Evolutionary conservation across 1,284 basidiomycete species (phyloP).

Genomic region (Cryptococcus deneoformans): DNA sequence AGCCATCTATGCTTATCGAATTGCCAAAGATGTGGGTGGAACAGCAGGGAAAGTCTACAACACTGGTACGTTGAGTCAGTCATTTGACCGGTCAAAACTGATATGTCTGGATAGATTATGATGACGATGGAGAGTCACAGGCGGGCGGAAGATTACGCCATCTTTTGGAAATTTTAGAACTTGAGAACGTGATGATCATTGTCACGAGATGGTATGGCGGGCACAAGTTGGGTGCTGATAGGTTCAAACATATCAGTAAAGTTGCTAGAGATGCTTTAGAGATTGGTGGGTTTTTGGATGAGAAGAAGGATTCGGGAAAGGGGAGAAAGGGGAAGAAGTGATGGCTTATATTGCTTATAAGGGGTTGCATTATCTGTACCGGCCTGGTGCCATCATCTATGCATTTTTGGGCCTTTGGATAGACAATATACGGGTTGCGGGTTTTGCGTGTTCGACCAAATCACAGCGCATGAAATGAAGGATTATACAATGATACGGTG

Average conservation of each 20-base stretch:
- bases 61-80: conserved; percentile 30
- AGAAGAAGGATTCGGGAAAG: conserved; percentile 16
- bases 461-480: background rate
- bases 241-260: conserved; percentile 91
- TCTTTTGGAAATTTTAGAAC: conserved; percentile 74
- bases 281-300: conserved; percentile 55
- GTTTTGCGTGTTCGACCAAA: too few species aligned
- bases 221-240: conserved; percentile 76
- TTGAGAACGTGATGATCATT: conserved; percentile 69
- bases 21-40: conserved; percentile 39
- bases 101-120: conserved; percentile 63
- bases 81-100: background rate
- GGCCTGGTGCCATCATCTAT: conserved; percentile 1
- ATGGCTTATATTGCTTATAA: background rate
- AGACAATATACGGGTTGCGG: too few species aligned
- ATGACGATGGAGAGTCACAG: conserved; percentile 89
- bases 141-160: conserved; percentile 84
- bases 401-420: too few species aligned
- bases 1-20: conserved; percentile 72
- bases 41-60: conserved; percentile 32
- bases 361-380: too few species aligned
- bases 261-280: conserved; percentile 82
- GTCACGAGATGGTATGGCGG: conserved; percentile 57
- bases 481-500: background rate
- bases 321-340: conserved; percentile 18